phyloP scores from a whole-genome alignment of 2,329 filamentous ascomycete genomes.

The Neocatenulostroma microsporum region DNA sequence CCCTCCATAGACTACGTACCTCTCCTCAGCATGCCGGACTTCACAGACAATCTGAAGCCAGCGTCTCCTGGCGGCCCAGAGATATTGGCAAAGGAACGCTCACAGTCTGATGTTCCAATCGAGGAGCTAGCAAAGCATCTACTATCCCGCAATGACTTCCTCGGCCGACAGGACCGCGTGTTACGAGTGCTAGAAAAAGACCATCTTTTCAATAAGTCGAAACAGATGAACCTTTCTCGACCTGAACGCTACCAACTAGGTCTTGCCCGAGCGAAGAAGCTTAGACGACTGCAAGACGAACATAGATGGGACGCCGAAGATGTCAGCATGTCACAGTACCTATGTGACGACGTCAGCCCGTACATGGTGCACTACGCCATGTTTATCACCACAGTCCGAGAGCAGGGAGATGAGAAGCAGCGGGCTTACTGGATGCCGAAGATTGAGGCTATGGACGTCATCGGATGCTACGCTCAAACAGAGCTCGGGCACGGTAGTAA shows the following conservation, averaged over 20 bases:
- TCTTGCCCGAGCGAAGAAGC: constrained; percentile 45
- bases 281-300: constrained; percentile 40
- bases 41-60: constrained; percentile 43
- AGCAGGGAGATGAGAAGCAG: constrained; percentile 44
- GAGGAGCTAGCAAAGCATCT: constrained; percentile 42
- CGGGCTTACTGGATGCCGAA: constrained; percentile 43
- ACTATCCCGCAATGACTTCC: constrained; percentile 41
- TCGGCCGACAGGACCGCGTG: constrained; percentile 41
- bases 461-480: constrained; percentile 31
- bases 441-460: constrained; percentile 43
- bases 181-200: constrained; percentile 40
- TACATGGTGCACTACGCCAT: constrained; percentile 47
- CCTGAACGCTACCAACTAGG: constrained; percentile 47
- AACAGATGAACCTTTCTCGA: constrained; percentile 45
- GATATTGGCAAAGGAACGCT: constrained; percentile 40
- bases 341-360: constrained; percentile 47
- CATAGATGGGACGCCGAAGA: constrained; percentile 45
- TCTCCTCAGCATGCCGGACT: constrained; percentile 37
- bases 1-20: constrained; percentile 5
- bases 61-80: constrained; percentile 37
- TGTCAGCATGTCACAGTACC: constrained; percentile 45
- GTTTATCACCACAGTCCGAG: constrained; percentile 46
- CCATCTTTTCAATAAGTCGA: constrained; percentile 43
- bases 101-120: constrained; percentile 37
- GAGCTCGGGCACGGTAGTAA: constrained; percentile 49